Percentiles rank a stretch among this genome's conserved stretches.
phyloP scores from a whole-genome alignment of 2,329 filamentous ascomycete species.

The Hawksworthiomyces lignivorus region DNA sequence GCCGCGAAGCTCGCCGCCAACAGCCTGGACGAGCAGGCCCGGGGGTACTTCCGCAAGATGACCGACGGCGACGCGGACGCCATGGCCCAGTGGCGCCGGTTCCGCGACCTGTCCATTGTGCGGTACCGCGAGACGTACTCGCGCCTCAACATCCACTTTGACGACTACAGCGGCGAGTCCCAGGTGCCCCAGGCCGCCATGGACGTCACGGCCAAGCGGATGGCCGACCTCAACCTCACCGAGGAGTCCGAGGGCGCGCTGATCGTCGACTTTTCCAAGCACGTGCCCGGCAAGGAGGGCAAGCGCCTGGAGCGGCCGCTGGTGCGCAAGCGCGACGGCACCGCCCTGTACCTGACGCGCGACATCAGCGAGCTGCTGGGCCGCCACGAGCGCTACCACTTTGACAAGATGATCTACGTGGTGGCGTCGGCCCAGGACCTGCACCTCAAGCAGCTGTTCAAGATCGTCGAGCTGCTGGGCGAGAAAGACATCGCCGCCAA shows the following conservation, averaged over 20 bases:
- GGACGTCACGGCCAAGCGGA: constrained; percentile 51
- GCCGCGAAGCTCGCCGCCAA: constrained; percentile 41
- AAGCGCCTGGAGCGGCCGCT: constrained; percentile 65
- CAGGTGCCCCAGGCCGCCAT: constrained; percentile 62
- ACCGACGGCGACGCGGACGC: constrained; percentile 57
- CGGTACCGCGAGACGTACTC: constrained; percentile 62
- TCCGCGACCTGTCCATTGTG: constrained; percentile 59
- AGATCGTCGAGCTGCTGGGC: constrained; percentile 66
- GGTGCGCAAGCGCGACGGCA: constrained; percentile 66
- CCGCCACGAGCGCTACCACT: constrained; percentile 54
- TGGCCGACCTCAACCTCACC: constrained; percentile 57
- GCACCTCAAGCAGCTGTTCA: constrained; percentile 68
- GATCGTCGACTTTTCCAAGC: constrained; percentile 64
- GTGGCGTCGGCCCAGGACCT: constrained; percentile 65
- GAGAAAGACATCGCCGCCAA: constrained; percentile 59
- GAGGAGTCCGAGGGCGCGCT: constrained; percentile 65
- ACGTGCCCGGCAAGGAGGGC: constrained; percentile 56
- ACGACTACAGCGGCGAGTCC: constrained; percentile 68
- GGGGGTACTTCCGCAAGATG: constrained; percentile 64
- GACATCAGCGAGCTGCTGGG: constrained; percentile 69
- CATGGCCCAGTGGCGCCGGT: constrained; percentile 55
- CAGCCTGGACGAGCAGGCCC: constrained; percentile 65
- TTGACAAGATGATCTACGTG: constrained; percentile 76
- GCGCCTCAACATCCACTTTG: constrained; percentile 63
- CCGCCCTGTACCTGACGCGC: constrained; percentile 68